Evolutionary conservation across 176 grass and related monocot species (phyloP).

Genomic region (Urochloa ruziziensis): DNA sequence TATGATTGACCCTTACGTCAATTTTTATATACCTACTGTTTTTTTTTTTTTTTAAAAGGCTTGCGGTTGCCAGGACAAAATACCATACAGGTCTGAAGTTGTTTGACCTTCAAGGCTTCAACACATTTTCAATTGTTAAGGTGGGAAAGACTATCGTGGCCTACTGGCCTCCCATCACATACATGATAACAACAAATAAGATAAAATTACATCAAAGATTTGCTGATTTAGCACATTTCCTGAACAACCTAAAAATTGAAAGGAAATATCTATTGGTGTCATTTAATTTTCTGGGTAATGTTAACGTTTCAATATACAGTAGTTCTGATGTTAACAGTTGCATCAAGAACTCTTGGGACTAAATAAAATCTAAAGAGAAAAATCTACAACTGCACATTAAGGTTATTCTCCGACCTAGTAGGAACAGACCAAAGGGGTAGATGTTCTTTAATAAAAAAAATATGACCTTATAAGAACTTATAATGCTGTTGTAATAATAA

Average conservation of each 20-base stretch:
- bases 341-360: not conserved
- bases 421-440: not conserved
- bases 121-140: not conserved
- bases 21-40: not conserved
- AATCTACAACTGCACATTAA: not conserved
- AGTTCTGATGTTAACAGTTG: not conserved
- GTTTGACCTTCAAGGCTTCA: not conserved
- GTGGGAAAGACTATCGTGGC: not conserved
- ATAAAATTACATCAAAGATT: not conserved
- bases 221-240: not conserved
- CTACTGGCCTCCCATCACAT: not conserved
- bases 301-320: not conserved
- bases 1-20: not conserved
- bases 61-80: not conserved
- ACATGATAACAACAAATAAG: not conserved
- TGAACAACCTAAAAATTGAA: not conserved
- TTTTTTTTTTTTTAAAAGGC: not conserved
- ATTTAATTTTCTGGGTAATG: not conserved
- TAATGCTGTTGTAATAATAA: not conserved
- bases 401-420: not conserved
- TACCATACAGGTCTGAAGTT: not conserved
- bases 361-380: too few relatives aligned
- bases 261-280: not conserved
- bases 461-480: not conserved
- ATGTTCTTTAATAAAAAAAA: not conserved